Percentiles rank a stretch among this genome's conserved stretches.
phyloP scores from a whole-genome alignment of 805 yeast species.

The Ogataea thermomethanolica region DNA sequence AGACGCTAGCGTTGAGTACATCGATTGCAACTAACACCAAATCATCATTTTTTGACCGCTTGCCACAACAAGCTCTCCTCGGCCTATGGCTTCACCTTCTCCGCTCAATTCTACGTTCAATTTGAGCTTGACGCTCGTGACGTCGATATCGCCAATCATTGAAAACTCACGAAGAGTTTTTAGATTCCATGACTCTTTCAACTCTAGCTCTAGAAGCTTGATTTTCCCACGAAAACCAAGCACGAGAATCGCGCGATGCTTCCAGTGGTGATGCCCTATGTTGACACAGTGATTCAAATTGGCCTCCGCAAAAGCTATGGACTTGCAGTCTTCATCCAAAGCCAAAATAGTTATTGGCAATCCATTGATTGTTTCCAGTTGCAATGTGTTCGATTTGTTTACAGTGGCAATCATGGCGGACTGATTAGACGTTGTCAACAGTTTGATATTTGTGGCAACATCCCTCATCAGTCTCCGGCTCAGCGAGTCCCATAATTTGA shows the following conservation, averaged over 20 bases:
- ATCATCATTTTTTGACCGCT: conserved; percentile 52
- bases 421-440: conserved; percentile 48
- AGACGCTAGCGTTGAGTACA: conserved; percentile 14
- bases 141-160: conserved; percentile 18
- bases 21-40: conserved; percentile 35
- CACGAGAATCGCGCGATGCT: conserved; percentile 33
- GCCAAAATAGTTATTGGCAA: conserved; percentile 32
- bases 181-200: conserved; percentile 20
- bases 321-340: conserved; percentile 15
- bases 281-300: conserved; percentile 8
- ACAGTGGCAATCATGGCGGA: conserved; percentile 50
- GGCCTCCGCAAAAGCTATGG: conserved; percentile 21
- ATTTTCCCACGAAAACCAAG: conserved; percentile 34
- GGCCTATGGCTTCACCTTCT: conserved; percentile 31
- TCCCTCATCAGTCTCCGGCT: conserved; percentile 47
- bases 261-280: conserved; percentile 28
- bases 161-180: conserved; percentile 26
- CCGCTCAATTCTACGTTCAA: conserved; percentile 31
- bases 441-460: conserved; percentile 18
- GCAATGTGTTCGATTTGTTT: conserved; percentile 23
- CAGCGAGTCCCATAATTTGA: conserved; percentile 63
- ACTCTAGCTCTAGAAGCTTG: conserved; percentile 23
- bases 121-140: conserved; percentile 35
- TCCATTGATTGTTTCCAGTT: conserved; percentile 54
- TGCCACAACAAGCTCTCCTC: conserved; percentile 48